Evolutionary conservation across 2,329 filamentous ascomycete genomes (phyloP), one percentile per base, ranked within the genome.

Genomic region (Didymella segeticola): DNA sequence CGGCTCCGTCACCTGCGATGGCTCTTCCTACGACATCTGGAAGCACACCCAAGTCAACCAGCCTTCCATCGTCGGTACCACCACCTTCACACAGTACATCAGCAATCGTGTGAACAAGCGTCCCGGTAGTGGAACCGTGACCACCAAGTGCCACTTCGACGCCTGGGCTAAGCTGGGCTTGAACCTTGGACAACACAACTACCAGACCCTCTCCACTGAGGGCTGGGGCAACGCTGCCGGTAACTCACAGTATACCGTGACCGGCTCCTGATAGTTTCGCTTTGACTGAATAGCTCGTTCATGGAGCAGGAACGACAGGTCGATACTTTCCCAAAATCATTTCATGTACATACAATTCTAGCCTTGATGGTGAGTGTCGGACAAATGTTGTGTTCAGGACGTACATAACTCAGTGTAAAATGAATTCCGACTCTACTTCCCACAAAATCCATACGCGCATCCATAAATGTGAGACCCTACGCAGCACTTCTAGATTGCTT

Each of bases 81-180:
- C 67, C 8, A 82, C 79, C 19, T 82, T 83, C 64, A 72, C 75
- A 61, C 81, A 83, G 70, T 83, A 78, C 73, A 82, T 78, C 74
- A 64, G 58, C 49, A 67, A 70, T 53, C 57, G 69, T 17, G 50
- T 54, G 26, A 56, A 43, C 42, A 69, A 70, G 63, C 50, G 69
- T 22, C 57, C 63, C 20, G 64, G 62, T 33, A 66, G 66, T 43
- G 68, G 67, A 11, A 71, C 69, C 20, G 58, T 71, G 2, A 71
- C 66, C 11, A 70, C 67, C 12, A 60, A 59, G 49, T 67, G 63
- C 60, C 68, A 70, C 50, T 71, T 70, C 33, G 65, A 71, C 45
- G 68, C 66, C 7, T 71, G 68, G 67, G 53, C 50, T 2, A 57
- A 55, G 49, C 56, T 64, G 4, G 68, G 67, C 22, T 31, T 71